A percentile compares a stretch with the other conserved stretches of the same genome.
Evolutionary conservation across 805 yeast genomes (phyloP).

Genomic region (Saccharomycopsis vini): DNA sequence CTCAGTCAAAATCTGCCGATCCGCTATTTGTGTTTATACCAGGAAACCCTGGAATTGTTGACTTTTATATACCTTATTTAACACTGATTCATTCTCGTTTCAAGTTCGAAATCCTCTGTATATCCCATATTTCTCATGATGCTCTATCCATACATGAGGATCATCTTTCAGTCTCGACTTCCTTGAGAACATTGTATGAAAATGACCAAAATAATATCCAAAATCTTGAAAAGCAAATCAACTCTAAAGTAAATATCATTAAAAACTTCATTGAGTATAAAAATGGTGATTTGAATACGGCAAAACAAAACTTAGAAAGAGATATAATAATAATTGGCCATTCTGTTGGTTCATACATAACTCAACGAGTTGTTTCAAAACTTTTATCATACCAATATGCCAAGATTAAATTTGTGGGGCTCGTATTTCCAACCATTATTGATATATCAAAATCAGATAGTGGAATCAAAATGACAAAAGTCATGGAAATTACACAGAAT

Average conservation of each 20-base stretch:
- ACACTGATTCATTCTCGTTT: conserved; percentile 31
- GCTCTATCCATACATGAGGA: conserved; percentile 18
- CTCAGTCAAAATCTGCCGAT: conserved; percentile 21
- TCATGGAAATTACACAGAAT: conserved; percentile 18
- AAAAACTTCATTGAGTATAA: conserved; percentile 25
- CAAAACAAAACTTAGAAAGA: conserved; percentile 19
- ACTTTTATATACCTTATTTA: conserved; percentile 52
- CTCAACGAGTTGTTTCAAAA: conserved; percentile 40
- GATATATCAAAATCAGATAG: conserved; percentile 44
- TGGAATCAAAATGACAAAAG: conserved; percentile 28
- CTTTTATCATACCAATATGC: conserved; percentile 20
- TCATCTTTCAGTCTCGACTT: conserved; percentile 6
- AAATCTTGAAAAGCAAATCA: conserved; percentile 45
- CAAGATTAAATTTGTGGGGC: conserved; percentile 37
- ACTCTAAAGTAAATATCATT: conserved; percentile 49
- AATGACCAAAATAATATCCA: conserved; percentile 23
- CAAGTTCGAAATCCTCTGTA: conserved; percentile 42
- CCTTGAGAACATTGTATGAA: background rate
- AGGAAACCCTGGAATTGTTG: conserved; percentile 70
- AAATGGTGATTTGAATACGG: conserved; percentile 16
- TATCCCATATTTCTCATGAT: conserved; percentile 53
- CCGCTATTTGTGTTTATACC: conserved; percentile 51
- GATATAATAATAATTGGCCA: conserved; percentile 51
- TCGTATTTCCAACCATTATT: conserved; percentile 61
- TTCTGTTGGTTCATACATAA: conserved; percentile 61